Evolutionary conservation across 1,284 basidiomycete genomes (phyloP).

Genomic region (Rhodotorula sp.): DNA sequence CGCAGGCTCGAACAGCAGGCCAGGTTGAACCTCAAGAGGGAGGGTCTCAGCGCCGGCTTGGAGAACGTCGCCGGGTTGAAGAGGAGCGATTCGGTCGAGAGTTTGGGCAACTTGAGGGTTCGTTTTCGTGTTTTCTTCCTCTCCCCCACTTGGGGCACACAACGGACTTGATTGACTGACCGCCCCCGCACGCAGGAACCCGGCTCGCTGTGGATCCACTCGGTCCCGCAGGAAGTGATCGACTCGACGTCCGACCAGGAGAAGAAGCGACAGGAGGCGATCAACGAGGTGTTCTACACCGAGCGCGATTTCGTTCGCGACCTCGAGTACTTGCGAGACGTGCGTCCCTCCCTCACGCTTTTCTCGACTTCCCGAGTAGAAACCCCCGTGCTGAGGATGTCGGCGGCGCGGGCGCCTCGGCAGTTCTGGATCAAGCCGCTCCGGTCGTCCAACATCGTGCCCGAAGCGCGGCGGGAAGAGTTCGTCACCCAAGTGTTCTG

Average conservation of each 20-base stretch:
- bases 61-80: constrained; percentile 60
- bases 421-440: constrained; percentile 90
- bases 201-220: constrained; percentile 94
- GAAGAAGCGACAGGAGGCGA: constrained; percentile 95
- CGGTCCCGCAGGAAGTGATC: constrained; percentile 88
- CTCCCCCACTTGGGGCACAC: too few species aligned
- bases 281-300: constrained; percentile 99
- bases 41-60: constrained; percentile 50
- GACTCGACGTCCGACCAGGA: constrained; percentile 88
- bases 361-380: too few species aligned
- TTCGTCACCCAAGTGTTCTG: constrained; percentile 96
- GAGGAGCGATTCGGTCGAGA: constrained; percentile 69
- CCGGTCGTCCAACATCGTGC: constrained; percentile 69
- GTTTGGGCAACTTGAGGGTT: constrained; percentile 74
- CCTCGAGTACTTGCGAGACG: constrained; percentile 95
- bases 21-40: constrained; percentile 80
- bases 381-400: too few species aligned
- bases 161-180: too few species aligned
- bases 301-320: constrained; percentile 97
- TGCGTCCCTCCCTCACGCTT: constrained; percentile 51
- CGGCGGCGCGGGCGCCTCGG: too few species aligned
- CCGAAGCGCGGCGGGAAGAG: constrained; percentile 70
- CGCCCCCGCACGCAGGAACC: constrained; percentile 63
- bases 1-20: constrained; percentile 90
- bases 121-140: constrained; percentile 41